These are phyloP conservation scores for Neoascochyta sp. DNA, from an alignment of 2,329 filamentous ascomycete genomes.

Conservation along the genomic window DNA sequence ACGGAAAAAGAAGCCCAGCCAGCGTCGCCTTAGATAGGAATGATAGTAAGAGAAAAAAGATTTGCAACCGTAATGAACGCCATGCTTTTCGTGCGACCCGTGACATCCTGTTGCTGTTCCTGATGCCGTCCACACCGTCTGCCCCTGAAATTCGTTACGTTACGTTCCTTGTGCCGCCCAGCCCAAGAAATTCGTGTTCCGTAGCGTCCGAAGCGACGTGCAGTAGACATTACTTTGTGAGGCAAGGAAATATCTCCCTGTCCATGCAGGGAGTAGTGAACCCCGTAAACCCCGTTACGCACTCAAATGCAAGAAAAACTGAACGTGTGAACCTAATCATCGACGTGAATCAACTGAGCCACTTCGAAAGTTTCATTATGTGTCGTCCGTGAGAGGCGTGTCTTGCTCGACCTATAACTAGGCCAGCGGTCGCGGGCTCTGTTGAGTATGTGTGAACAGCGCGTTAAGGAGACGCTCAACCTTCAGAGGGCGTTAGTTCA, in stretches of 20 bases:
- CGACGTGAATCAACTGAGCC: slow-evolving; percentile 11
- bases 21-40: slow-evolving; percentile 2
- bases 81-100: slow-evolving; percentile 24
- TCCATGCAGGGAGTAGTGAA: slow-evolving; percentile 21
- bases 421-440: slow-evolving; percentile 43
- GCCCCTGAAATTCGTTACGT: slow-evolving; percentile 9
- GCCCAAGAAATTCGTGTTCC: slow-evolving; percentile 20
- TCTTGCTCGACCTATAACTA: slow-evolving; percentile 12
- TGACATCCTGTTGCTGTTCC: slow-evolving; percentile 4
- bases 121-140: slow-evolving; percentile 6
- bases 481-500: slow-evolving; percentile 26
- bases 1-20: not conserved
- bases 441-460: slow-evolving; percentile 45
- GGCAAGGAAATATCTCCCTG: slow-evolving; percentile 12
- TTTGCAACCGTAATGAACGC: slow-evolving; percentile 13
- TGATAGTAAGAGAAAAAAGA: slow-evolving; percentile 10
- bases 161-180: slow-evolving; percentile 24
- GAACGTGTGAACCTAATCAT: slow-evolving; percentile 18
- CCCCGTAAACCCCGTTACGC: slow-evolving; percentile 21
- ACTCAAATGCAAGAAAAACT: slow-evolving; percentile 35
- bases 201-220: slow-evolving; percentile 11
- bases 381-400: not conserved
- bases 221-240: slow-evolving; percentile 10
- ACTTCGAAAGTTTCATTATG: slow-evolving; percentile 1
- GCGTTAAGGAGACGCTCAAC: slow-evolving; percentile 47